Conservation (phyloP, 768 basidiomycete genomes). For the Arthromyces matolae region DNA sequence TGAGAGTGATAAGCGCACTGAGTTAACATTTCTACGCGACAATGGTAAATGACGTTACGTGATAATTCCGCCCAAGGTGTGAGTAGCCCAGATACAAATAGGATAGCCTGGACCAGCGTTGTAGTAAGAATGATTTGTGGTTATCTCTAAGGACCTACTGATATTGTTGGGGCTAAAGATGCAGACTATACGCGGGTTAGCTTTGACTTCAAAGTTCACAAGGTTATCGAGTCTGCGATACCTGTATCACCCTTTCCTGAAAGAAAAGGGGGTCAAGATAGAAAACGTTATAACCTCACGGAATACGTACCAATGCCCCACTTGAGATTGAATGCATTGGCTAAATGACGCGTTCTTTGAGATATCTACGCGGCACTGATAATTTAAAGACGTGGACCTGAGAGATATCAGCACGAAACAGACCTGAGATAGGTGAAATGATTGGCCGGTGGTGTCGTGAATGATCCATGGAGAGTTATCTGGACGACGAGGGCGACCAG, state of each 20-base stretch:
- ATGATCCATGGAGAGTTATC: slow-evolving; percentile 52
- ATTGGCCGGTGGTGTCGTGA: slow-evolving; percentile 49
- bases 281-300: background rate
- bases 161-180: slow-evolving; percentile 63
- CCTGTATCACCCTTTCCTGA: slow-evolving; percentile 52
- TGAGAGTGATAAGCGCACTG: slow-evolving; percentile 24
- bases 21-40: background rate
- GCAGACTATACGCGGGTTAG: slow-evolving; percentile 40
- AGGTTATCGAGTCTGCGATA: slow-evolving; percentile 20
- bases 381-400: background rate
- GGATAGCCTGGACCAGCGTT: slow-evolving; percentile 46
- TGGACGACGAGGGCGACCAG: slow-evolving; percentile 42
- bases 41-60: slow-evolving; percentile 38
- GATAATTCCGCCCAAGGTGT: slow-evolving; percentile 53
- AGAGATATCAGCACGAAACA: slow-evolving; percentile 8
- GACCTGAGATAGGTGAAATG: slow-evolving; percentile 46
- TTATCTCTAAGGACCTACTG: slow-evolving; percentile 32
- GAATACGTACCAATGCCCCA: slow-evolving; percentile 43
- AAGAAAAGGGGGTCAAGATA: slow-evolving; percentile 1
- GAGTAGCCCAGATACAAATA: slow-evolving; percentile 54
- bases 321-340: slow-evolving; percentile 47
- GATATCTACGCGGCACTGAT: slow-evolving; percentile 26
- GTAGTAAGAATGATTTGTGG: background rate
- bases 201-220: background rate
- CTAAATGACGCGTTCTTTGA: slow-evolving; percentile 45